Conservation (phyloP, 2,329 filamentous ascomycete species). For the Hymenoscyphus fraxineus region DNA sequence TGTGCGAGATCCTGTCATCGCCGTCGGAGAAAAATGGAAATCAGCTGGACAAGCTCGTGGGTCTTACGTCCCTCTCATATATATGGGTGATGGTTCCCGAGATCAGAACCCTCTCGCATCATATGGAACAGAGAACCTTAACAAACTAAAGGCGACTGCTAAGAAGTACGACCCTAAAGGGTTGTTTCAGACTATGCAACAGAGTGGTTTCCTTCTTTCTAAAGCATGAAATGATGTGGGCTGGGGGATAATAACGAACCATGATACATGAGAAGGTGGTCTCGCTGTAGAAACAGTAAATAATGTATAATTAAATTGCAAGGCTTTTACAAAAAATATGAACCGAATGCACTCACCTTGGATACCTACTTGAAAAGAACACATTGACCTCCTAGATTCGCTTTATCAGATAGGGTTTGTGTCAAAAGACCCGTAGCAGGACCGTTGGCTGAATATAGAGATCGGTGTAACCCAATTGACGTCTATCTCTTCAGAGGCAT, state of each 20-base stretch:
- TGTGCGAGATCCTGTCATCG: not conserved
- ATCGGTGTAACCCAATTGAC: too few relatives aligned
- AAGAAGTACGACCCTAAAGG: slow-evolving; percentile 38
- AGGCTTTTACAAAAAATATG: too few relatives aligned
- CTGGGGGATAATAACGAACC: not conserved
- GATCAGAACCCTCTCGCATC: slow-evolving; percentile 40
- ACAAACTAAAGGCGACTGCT: slow-evolving; percentile 31
- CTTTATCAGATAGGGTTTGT: too few relatives aligned
- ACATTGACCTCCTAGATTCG: too few relatives aligned
- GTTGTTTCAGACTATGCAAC: slow-evolving; percentile 36
- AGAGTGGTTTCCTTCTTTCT: slow-evolving; percentile 10
- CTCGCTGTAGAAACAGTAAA: not conserved
- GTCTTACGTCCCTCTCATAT: slow-evolving; percentile 19
- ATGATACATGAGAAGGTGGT: not conserved
- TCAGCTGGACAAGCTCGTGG: not conserved
- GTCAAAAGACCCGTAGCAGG: too few relatives aligned
- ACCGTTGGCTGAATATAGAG: too few relatives aligned
- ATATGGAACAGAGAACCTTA: slow-evolving; percentile 41
- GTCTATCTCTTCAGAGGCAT: too few relatives aligned
- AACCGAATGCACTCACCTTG: too few relatives aligned
- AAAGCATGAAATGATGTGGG: not conserved
- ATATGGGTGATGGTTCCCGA: slow-evolving; percentile 43
- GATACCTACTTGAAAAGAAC: too few relatives aligned
- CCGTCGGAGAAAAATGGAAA: not conserved
- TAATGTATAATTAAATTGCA: not conserved